These are phyloP conservation scores for Fusarium equiseti DNA, from an alignment of 2,329 filamentous ascomycete species.

Conservation along the genomic window DNA sequence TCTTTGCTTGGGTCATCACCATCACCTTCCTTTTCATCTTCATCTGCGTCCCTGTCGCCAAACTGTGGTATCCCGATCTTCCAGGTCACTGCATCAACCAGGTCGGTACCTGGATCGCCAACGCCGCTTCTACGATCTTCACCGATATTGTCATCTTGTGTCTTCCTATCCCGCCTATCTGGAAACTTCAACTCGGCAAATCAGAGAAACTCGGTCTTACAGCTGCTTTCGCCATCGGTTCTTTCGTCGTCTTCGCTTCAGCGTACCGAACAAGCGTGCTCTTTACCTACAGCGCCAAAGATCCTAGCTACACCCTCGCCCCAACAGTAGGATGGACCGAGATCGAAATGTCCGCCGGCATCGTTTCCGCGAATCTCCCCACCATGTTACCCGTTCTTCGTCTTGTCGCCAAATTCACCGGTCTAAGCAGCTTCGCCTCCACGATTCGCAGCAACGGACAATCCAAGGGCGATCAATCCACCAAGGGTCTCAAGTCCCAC, in stretches of 20 bases:
- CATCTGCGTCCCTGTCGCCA: slow-evolving; percentile 63
- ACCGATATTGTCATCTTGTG: slow-evolving; percentile 60
- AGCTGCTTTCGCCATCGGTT: slow-evolving; percentile 59
- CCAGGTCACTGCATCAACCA: slow-evolving; percentile 63
- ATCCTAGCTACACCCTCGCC: slow-evolving; percentile 61
- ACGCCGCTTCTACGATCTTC: slow-evolving; percentile 61
- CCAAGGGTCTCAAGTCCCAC: slow-evolving; percentile 32
- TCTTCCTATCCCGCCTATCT: slow-evolving; percentile 60
- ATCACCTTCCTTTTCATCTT: slow-evolving; percentile 65
- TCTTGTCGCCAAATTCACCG: slow-evolving; percentile 56
- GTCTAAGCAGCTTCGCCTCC: slow-evolving; percentile 43
- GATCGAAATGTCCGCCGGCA: slow-evolving; percentile 63
- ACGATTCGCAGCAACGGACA: slow-evolving; percentile 39
- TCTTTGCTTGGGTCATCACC: slow-evolving; percentile 61
- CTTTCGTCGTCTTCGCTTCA: slow-evolving; percentile 63
- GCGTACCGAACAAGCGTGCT: slow-evolving; percentile 62
- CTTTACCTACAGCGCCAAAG: slow-evolving; percentile 56
- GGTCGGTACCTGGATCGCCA: slow-evolving; percentile 63
- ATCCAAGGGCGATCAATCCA: slow-evolving; percentile 41
- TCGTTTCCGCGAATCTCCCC: slow-evolving; percentile 66
- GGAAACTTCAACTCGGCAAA: slow-evolving; percentile 57
- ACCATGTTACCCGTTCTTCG: slow-evolving; percentile 62
- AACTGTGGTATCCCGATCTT: slow-evolving; percentile 60
- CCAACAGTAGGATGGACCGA: slow-evolving; percentile 61
- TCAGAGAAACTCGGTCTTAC: slow-evolving; percentile 59